Evolutionary conservation across 2,329 filamentous ascomycete species (phyloP).

Genomic region (Teratosphaeria epicoccoides): DNA sequence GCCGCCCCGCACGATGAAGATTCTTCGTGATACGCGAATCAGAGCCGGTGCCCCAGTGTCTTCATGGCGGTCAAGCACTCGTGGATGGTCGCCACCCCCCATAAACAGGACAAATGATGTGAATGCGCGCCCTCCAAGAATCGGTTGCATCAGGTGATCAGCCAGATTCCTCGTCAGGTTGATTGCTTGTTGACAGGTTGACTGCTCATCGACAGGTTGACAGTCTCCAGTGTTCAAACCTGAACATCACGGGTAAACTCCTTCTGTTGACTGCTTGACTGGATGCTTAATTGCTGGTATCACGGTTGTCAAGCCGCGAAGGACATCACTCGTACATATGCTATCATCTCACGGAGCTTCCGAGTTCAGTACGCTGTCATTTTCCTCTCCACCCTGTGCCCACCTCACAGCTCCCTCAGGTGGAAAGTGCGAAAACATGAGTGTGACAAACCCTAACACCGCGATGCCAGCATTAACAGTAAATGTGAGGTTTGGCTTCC

Average conservation of each 20-base stretch:
- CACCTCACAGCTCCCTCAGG: constrained; percentile 25
- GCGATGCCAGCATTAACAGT: constrained; percentile 55
- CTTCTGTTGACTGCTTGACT: too few species aligned
- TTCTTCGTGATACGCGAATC: background rate
- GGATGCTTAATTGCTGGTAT: too few species aligned
- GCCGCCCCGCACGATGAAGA: background rate
- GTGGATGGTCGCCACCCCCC: background rate
- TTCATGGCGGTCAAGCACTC: background rate
- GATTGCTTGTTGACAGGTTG: too few species aligned
- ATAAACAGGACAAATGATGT: too few species aligned
- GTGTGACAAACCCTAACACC: constrained; percentile 39
- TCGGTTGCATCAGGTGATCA: too few species aligned
- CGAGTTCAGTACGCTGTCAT: background rate
- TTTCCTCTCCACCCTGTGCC: constrained; percentile 6
- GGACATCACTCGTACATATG: background rate
- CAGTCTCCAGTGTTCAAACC: too few species aligned
- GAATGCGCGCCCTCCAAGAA: too few species aligned
- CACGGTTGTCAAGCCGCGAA: too few species aligned
- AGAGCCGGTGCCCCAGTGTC: background rate
- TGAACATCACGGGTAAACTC: too few species aligned
- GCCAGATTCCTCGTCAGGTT: too few species aligned
- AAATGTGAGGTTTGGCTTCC: constrained; percentile 53
- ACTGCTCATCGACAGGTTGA: too few species aligned
- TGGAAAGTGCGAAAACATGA: constrained; percentile 38
- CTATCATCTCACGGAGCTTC: background rate